Percentiles rank a stretch among this genome's conserved stretches.
These are phyloP conservation scores for Lipomyces lipofer DNA, from an alignment of 805 yeast genomes.

Conservation along the genomic window DNA sequence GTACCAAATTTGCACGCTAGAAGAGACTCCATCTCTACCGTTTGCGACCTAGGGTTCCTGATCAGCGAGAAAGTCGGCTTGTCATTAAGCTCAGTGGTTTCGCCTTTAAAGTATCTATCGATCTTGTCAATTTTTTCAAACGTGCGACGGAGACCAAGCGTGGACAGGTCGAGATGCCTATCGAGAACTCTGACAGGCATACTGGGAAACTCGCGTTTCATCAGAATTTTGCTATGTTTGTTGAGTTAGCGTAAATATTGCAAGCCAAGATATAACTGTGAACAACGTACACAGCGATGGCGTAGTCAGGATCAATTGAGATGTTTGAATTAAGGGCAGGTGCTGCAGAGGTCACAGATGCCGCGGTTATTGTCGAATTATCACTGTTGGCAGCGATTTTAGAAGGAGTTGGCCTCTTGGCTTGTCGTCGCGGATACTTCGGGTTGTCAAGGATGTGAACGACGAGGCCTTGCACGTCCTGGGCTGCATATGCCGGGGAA, in stretches of 20 bases:
- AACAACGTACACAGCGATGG: no score
- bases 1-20: not conserved
- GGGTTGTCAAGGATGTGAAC: not conserved
- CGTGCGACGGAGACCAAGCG: not conserved
- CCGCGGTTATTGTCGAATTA: not conserved
- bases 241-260: no score
- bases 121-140: not conserved
- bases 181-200: not conserved
- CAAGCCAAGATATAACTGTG: no score
- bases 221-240: no score
- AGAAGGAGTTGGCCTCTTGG: not conserved
- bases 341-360: not conserved
- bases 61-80: not conserved
- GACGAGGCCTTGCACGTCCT: not conserved
- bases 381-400: not conserved
- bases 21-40: not conserved
- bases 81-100: not conserved
- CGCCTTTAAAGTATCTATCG: not conserved
- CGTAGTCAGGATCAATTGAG: no score
- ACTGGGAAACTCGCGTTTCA: not conserved
- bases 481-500: not conserved
- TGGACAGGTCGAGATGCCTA: not conserved
- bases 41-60: not conserved
- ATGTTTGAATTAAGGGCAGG: no score
- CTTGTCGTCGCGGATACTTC: not conserved